Base-by-base conservation (phyloP, 176 grass and related monocot species). In the Oryza glaberrima region DNA sequence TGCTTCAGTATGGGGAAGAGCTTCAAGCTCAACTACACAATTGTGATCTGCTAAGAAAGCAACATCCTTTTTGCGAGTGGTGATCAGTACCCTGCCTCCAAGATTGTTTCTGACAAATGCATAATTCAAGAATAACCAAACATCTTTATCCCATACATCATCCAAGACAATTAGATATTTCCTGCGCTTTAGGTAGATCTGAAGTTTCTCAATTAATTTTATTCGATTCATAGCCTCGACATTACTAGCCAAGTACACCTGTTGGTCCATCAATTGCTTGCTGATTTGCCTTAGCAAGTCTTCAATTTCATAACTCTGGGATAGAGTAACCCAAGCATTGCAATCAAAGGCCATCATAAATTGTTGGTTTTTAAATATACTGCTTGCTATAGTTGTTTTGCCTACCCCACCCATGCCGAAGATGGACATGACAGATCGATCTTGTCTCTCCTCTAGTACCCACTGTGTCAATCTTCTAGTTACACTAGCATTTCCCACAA, bases 371-470 rank as follows among this genome's bases (percentile, higher is more conserved):
- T 64, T 89, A 72, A 78, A 89, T 26, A 89, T 3, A 12, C 78
- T 73, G 72, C 65, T 89, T 20, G 86, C 77, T 19, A 89, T 69
- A 3, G 84, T 76, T 25, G 89, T 94, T 84, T 94, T 94, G 1
- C 92, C 92, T 69, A 91, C 4, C 19, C 89, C 86, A 19, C 89
- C 92, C 89, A 94, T 94, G 7, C 92, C 89, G 9, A 68, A 68
- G 16, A 89, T 87, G 11, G 89, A 72, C 9, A 94, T 85, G 41
- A 84, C 13, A 11, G 63, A 34, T 54, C 80, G 83, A 43, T 82
- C 68, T 32, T 77, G 11, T 65, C 26, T 74, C 51, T 63, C 78
- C 19, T 89, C 79, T 46, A 81, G 79, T 17, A 83, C 8, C 90
- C 83, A 89, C 13, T 77, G 35, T 63, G 58, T 85, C 69, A 89